These are phyloP conservation scores for Fusarium sp. DNA, from an alignment of 2,329 filamentous ascomycete genomes.

Conservation along the genomic window DNA sequence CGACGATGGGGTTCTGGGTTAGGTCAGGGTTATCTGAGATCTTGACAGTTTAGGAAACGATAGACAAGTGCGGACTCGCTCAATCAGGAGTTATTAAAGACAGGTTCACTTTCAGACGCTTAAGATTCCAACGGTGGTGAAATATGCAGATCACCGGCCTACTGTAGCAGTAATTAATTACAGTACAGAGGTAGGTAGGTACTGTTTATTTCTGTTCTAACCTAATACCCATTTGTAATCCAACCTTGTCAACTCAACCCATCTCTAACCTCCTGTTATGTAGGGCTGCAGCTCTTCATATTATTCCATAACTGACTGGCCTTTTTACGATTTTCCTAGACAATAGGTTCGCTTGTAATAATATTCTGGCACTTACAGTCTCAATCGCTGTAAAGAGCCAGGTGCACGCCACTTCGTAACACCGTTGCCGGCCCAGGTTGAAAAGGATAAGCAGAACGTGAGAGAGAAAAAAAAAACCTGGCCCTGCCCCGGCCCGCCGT, in stretches of 20 bases:
- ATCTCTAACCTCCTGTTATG: slow-evolving; percentile 7
- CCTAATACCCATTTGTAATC: slow-evolving; percentile 1
- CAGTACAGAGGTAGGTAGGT: background rate
- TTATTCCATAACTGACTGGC: slow-evolving; percentile 6
- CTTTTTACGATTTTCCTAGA: background rate
- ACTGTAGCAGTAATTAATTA: background rate
- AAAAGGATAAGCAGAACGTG: background rate
- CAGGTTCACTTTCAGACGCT: slow-evolving; percentile 16
- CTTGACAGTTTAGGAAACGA: slow-evolving; percentile 34
- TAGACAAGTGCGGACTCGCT: slow-evolving; percentile 13
- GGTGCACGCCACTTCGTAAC: slow-evolving; percentile 29
- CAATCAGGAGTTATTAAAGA: slow-evolving; percentile 16
- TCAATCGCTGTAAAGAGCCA: slow-evolving; percentile 12
- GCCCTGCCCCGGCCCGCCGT: slow-evolving; percentile 26
- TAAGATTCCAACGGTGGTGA: slow-evolving; percentile 21
- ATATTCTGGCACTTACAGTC: slow-evolving; percentile 15
- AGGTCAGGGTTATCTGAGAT: slow-evolving; percentile 34
- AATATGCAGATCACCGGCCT: slow-evolving; percentile 9
- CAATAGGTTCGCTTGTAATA: background rate
- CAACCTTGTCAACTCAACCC: slow-evolving; percentile 8
- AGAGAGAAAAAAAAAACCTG: slow-evolving; percentile 16
- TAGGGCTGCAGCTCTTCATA: slow-evolving; percentile 28
- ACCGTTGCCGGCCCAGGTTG: slow-evolving; percentile 5
- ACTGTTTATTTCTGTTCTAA: background rate
- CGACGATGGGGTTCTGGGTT: slow-evolving; percentile 14